phyloP scores from a whole-genome alignment of 139 green algal species.

The Coelastrella sp. region DNA sequence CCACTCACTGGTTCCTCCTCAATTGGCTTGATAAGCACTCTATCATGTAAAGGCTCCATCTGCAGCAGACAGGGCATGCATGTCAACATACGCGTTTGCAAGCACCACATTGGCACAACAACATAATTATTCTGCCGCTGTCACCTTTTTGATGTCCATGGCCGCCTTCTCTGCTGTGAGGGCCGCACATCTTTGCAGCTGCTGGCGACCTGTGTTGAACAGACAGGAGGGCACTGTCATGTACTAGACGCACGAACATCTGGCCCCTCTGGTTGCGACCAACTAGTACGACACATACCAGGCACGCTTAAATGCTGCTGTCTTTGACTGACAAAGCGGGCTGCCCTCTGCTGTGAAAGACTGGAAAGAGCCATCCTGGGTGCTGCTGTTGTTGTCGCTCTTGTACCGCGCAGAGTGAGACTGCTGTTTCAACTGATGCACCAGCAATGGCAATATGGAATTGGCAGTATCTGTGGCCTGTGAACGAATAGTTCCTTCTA shows the following conservation, averaged over 20 bases:
- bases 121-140: not conserved
- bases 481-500: not conserved
- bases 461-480: no score
- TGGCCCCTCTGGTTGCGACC: no score
- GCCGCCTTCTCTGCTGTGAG: conserved; percentile 44
- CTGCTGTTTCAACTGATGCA: no score
- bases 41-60: conserved; percentile 69
- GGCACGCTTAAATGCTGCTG: not conserved
- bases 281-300: not conserved
- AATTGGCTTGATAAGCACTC: conserved; percentile 67
- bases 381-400: no score
- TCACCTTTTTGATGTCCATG: conserved; percentile 44
- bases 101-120: not conserved
- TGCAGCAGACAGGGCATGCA: conserved; percentile 27
- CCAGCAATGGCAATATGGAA: no score
- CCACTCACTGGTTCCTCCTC: conserved; percentile 66
- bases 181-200: not conserved
- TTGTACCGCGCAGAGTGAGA: no score
- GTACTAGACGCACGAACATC: no score
- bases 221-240: not conserved
- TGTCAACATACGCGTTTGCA: not conserved
- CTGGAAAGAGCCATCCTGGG: not conserved
- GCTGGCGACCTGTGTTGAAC: conserved; percentile 16
- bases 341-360: not conserved
- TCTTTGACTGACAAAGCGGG: not conserved